Evolutionary conservation across 177 flowering plant species (phyloP), one percentile per base, ranked within the genome.

Genomic region (Tripterygium wilfordii): DNA sequence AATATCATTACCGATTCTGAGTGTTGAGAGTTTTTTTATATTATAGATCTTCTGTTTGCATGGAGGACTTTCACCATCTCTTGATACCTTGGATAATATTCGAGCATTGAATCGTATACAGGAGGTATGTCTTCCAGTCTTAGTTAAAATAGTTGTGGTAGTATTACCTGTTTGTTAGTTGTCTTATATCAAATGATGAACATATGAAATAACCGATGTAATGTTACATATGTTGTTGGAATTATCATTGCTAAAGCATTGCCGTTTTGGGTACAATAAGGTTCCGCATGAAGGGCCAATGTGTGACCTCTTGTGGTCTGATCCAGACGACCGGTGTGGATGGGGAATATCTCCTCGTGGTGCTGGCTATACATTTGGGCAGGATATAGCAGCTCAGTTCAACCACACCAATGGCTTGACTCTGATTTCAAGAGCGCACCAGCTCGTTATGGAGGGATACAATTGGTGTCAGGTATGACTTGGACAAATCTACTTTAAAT

Each of bases 201-300:
- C 18, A 10, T 3, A 23, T 33, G 13, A 30, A 30, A 30, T 30
- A n/a, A n/a, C n/a, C n/a, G n/a, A n/a, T n/a, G n/a, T n/a, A 30
- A 7, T 30, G 33, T 30, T 12, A 30, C 7, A 30, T 6, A 30
- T 30, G 12, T 4, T 37, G 21, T 30, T 12, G 33, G 12, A 7
- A 6, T 30, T 7, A 30, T 5, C 3, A 32, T 5, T 32, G 5
- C 36, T 4, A 32, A n/a, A 32, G 36, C 13, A 5, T 32, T 32
- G 3, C 9, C 14, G 14, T 10, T 5, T 32, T 32, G 3, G 16
- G 46, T 5, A 27, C 12, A 30, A 31, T 39, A 54, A 86, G 96
- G 96, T 86, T 60, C 96, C 96, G 8, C 96, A 86, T 60, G 96
- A 86, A 76, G 96, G 96, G 45, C 96, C 96, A 17, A 86, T 86